phyloP scores from a whole-genome alignment of 2,329 filamentous ascomycete genomes.

The Fusarium proliferatum region DNA sequence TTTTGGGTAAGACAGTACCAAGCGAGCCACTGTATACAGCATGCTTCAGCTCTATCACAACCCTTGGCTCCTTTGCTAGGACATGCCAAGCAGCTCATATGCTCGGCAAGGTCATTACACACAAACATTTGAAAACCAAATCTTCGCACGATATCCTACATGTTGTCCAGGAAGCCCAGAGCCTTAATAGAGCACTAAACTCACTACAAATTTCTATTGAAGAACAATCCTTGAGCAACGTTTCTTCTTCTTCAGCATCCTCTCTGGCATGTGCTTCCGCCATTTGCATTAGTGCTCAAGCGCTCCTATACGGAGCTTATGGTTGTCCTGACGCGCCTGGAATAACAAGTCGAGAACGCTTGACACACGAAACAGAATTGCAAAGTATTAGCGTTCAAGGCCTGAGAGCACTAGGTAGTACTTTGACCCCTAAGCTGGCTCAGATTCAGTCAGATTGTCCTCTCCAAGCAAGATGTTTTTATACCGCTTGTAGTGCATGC shows the following conservation, averaged over 20 bases:
- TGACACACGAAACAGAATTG: conserved; percentile 7
- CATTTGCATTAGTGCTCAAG: conserved; percentile 5
- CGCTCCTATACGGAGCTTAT: conserved; percentile 1
- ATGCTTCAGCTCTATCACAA: background rate
- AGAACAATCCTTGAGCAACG: background rate
- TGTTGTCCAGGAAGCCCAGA: background rate
- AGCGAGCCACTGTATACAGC: conserved; percentile 9
- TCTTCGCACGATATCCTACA: background rate
- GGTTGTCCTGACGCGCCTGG: conserved; percentile 3
- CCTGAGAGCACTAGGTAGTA: background rate
- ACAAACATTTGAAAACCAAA: background rate
- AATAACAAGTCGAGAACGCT: background rate
- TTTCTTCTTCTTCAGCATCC: background rate
- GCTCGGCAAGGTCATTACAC: conserved; percentile 2
- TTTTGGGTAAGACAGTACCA: background rate
- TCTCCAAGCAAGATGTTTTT: background rate
- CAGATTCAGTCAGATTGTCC: background rate
- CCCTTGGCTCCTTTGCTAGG: conserved; percentile 5
- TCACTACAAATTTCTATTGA: background rate
- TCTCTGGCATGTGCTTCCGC: background rate
- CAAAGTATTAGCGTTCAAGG: conserved; percentile 4
- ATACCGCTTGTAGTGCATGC: conserved; percentile 5
- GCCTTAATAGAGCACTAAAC: background rate
- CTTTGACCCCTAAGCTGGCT: background rate
- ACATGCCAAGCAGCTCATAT: conserved; percentile 10